Percentiles rank a stretch among this genome's conserved stretches.
Conservation (phyloP, 371 early-diverging fungal species). For the Actinomortierella ambigua region DNA sequence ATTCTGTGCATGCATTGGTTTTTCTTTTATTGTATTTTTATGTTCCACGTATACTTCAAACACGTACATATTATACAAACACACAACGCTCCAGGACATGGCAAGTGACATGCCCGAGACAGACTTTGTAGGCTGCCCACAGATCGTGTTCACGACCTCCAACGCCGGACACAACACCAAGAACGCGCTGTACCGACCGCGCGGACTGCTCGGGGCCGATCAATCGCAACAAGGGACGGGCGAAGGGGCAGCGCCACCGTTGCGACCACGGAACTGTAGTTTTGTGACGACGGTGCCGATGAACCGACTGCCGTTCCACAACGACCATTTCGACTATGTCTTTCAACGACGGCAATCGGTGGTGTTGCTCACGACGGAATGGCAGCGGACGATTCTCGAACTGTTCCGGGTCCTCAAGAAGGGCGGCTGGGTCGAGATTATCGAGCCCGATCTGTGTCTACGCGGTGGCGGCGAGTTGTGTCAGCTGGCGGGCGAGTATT, state of each 20-base stretch:
- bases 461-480: slow-evolving; percentile 33
- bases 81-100: slow-evolving; percentile 16
- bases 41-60: too few relatives aligned
- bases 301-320: slow-evolving; percentile 55
- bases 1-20: too few relatives aligned
- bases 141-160: slow-evolving; percentile 24
- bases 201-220: slow-evolving; percentile 33
- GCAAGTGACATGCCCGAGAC: slow-evolving; percentile 41
- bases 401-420: slow-evolving; percentile 33
- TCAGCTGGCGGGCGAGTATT: slow-evolving; percentile 28
- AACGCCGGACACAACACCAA: slow-evolving; percentile 8
- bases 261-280: slow-evolving; percentile 27
- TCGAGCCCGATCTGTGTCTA: slow-evolving; percentile 29
- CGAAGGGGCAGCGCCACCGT: slow-evolving; percentile 4
- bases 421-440: slow-evolving; percentile 43
- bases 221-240: slow-evolving; percentile 26
- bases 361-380: slow-evolving; percentile 30
- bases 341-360: slow-evolving; percentile 50
- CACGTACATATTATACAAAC: too few relatives aligned
- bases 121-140: slow-evolving; percentile 37
- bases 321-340: slow-evolving; percentile 57
- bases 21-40: too few relatives aligned
- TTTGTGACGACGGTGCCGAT: slow-evolving; percentile 24
- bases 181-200: slow-evolving; percentile 14
- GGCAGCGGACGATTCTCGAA: slow-evolving; percentile 25